Percentiles rank a stretch among this genome's conserved stretches.
Conservation (phyloP, 164 flowering plant genomes). For the Annona cherimola region DNA sequence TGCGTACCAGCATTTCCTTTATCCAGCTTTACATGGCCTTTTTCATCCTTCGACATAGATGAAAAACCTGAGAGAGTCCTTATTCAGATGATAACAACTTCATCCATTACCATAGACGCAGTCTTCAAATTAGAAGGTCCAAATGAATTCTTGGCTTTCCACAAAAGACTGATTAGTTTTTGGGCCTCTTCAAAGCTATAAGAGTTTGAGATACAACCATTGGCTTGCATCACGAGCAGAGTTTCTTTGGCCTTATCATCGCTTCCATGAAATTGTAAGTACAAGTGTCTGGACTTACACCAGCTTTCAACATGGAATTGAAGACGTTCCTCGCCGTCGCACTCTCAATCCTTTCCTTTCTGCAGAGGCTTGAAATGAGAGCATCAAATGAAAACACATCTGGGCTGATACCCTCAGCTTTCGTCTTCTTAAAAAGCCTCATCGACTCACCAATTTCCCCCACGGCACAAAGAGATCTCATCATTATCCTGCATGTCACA, state of each 20-base stretch:
- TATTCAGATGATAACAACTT: not conserved
- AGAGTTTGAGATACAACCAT: constrained; percentile 63
- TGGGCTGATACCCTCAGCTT: constrained; percentile 49
- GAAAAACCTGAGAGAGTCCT: not conserved
- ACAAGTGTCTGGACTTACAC: constrained; percentile 58
- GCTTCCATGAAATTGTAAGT: constrained; percentile 52
- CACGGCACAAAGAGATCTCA: constrained; percentile 49
- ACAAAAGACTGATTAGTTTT: constrained; percentile 23
- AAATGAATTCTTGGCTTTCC: constrained; percentile 24
- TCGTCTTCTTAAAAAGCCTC: constrained; percentile 52
- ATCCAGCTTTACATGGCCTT: not conserved
- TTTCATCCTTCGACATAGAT: not conserved
- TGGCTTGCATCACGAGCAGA: constrained; percentile 47
- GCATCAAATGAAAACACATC: constrained; percentile 71
- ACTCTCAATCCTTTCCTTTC: constrained; percentile 45
- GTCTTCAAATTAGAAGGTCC: constrained; percentile 16
- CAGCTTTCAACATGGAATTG: constrained; percentile 50
- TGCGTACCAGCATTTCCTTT: not conserved
- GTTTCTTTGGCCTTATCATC: constrained; percentile 54
- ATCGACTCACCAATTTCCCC: constrained; percentile 57
- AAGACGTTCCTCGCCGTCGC: constrained; percentile 43
- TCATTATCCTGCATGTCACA: constrained; percentile 62
- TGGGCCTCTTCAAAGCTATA: constrained; percentile 40
- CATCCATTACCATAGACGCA: not conserved
- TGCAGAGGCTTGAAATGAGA: constrained; percentile 58